phyloP scores from a whole-genome alignment of 352 stramenopile species.

The Pythium aphanidermatum region DNA sequence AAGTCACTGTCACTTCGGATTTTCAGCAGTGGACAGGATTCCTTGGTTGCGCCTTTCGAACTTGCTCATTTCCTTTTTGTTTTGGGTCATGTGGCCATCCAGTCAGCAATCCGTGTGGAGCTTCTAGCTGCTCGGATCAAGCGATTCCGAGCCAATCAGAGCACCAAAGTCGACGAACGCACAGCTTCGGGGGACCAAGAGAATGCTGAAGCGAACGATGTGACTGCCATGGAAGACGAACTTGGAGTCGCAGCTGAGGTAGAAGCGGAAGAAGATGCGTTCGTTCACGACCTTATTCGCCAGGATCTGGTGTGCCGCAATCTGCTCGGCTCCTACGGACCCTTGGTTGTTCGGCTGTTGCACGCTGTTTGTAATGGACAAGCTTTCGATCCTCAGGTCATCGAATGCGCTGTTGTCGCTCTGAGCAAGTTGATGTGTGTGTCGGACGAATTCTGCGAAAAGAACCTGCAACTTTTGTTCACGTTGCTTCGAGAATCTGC shows the following conservation, averaged over 20 bases:
- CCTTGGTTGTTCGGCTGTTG: constrained; percentile 87
- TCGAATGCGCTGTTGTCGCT: constrained; percentile 90
- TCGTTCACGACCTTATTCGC: constrained; percentile 88
- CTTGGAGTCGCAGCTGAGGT: constrained; percentile 89
- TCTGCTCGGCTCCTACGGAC: constrained; percentile 89
- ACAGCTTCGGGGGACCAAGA: constrained; percentile 19
- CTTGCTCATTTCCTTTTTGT: constrained; percentile 95
- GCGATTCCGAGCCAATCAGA: constrained; percentile 77
- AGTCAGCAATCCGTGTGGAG: constrained; percentile 93
- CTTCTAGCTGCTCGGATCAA: constrained; percentile 81
- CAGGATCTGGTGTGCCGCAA: constrained; percentile 91
- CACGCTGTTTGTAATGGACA: constrained; percentile 62
- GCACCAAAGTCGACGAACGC: constrained; percentile 31
- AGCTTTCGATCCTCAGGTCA: constrained; percentile 70
- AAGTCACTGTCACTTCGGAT: constrained; percentile 52
- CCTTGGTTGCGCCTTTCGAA: constrained; percentile 50
- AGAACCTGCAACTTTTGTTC: constrained; percentile 94
- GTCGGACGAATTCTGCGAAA: constrained; percentile 94
- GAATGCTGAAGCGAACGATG: constrained; percentile 35
- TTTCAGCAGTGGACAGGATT: constrained; percentile 60
- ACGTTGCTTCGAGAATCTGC: constrained; percentile 84
- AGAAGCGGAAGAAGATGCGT: constrained; percentile 87
- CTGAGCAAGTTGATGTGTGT: constrained; percentile 99
- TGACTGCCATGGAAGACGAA: constrained; percentile 90
- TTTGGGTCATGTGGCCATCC: constrained; percentile 92